These are phyloP conservation scores for Cercospora brassicicola DNA, from an alignment of 2,329 filamentous ascomycete genomes.

Conservation along the genomic window DNA sequence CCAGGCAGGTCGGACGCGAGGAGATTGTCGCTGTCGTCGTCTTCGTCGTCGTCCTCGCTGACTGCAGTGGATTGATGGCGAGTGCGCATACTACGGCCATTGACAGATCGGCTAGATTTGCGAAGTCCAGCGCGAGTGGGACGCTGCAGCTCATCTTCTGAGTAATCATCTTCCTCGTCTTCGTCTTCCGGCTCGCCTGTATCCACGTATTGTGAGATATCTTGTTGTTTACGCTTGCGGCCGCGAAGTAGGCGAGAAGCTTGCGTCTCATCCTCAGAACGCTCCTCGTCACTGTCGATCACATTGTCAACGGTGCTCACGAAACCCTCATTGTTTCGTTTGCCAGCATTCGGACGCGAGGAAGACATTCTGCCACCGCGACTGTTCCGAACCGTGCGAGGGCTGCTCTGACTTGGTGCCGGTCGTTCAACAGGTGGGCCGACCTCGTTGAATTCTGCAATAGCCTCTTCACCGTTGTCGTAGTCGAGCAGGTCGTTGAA, in stretches of 20 bases:
- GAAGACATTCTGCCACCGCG: slow-evolving; percentile 30
- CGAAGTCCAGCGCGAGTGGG: slow-evolving; percentile 22
- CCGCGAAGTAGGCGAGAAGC: slow-evolving; percentile 19
- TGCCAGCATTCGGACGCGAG: slow-evolving; percentile 25
- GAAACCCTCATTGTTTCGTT: slow-evolving; percentile 24
- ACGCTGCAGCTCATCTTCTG: slow-evolving; percentile 25
- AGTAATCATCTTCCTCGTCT: slow-evolving; percentile 27
- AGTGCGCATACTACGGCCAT: slow-evolving; percentile 22
- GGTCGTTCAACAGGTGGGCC: slow-evolving; percentile 18
- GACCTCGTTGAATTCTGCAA: slow-evolving; percentile 43
- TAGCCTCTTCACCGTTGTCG: slow-evolving; percentile 50
- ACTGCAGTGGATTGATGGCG: slow-evolving; percentile 12
- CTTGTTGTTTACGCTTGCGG: slow-evolving; percentile 30
- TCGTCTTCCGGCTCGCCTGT: slow-evolving; percentile 27
- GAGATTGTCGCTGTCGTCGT: slow-evolving; percentile 30
- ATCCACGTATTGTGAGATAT: slow-evolving; percentile 28
- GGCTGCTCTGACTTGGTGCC: background rate
- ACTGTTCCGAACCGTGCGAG: slow-evolving; percentile 13
- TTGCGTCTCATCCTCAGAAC: slow-evolving; percentile 26
- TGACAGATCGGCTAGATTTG: slow-evolving; percentile 15
- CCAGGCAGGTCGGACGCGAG: slow-evolving; percentile 46
- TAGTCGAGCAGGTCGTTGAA: slow-evolving; percentile 48
- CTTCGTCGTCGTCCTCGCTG: slow-evolving; percentile 29
- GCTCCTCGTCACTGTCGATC: slow-evolving; percentile 29
- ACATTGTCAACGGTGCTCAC: slow-evolving; percentile 35